These are phyloP conservation scores for Cyclotella atomus DNA, from an alignment of 108 stramenopile species.

Conservation along the genomic window DNA sequence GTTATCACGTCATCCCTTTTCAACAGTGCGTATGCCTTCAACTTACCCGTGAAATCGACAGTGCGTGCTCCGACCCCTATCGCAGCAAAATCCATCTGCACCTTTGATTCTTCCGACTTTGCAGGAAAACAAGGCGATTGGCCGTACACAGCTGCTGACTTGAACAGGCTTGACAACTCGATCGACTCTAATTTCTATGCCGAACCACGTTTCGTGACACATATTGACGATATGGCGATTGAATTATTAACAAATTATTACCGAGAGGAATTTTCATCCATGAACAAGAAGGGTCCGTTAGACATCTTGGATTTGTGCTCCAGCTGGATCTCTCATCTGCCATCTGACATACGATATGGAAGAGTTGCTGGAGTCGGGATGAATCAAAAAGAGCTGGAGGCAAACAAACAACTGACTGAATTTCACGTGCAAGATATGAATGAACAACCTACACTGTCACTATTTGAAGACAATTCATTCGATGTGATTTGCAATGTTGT, in stretches of 20 bases:
- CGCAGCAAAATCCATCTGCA: constrained; percentile 54
- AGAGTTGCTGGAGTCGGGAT: constrained; percentile 73
- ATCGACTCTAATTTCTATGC: constrained; percentile 70
- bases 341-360: constrained; percentile 45
- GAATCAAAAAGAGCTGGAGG: constrained; percentile 70
- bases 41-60: too few relatives aligned
- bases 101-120: constrained; percentile 68
- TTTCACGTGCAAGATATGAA: constrained; percentile 71
- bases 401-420: constrained; percentile 68
- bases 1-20: too few relatives aligned
- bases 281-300: constrained; percentile 37
- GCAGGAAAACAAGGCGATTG: constrained; percentile 52
- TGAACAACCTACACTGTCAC: constrained; percentile 47
- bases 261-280: constrained; percentile 41
- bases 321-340: constrained; percentile 74
- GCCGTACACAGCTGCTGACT: constrained; percentile 61
- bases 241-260: constrained; percentile 61
- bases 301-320: constrained; percentile 81
- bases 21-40: too few relatives aligned
- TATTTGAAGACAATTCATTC: constrained; percentile 70
- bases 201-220: constrained; percentile 72
- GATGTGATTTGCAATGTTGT: constrained; percentile 76
- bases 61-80: constrained; percentile 1
- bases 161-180: constrained; percentile 67
- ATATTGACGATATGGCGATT: constrained; percentile 70